These are phyloP conservation scores for Apiotrichum montevideense DNA, from an alignment of 1,284 basidiomycete species.

Conservation along the genomic window DNA sequence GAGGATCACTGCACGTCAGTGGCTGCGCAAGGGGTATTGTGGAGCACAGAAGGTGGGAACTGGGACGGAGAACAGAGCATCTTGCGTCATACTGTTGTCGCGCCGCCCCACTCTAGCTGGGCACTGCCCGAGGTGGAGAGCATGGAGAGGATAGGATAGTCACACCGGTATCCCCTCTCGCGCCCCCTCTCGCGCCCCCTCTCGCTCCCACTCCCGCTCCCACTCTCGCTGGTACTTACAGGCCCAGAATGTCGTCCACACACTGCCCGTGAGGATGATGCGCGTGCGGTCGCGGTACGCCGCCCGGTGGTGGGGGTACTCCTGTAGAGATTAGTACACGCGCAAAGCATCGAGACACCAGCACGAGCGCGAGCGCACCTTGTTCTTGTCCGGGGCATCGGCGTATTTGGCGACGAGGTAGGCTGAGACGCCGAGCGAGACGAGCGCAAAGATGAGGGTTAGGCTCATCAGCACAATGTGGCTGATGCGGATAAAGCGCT, in stretches of 20 bases:
- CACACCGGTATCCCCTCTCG: too few relatives aligned
- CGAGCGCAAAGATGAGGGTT: constrained; percentile 33
- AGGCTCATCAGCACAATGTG: constrained; percentile 39
- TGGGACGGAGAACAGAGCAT: too few relatives aligned
- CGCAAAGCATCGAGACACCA: too few relatives aligned
- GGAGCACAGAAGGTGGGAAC: too few relatives aligned
- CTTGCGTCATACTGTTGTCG: too few relatives aligned
- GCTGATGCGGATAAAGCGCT: constrained; percentile 32
- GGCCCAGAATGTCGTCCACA: constrained; percentile 36
- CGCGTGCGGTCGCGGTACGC: constrained; percentile 45
- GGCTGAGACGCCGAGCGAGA: constrained; percentile 38
- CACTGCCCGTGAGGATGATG: constrained; percentile 41
- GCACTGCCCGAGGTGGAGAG: too few relatives aligned
- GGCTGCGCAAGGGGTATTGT: too few relatives aligned
- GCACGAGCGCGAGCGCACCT: background rate
- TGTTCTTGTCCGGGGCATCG: constrained; percentile 33
- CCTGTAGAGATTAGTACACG: constrained; percentile 1
- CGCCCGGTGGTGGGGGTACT: constrained; percentile 38
- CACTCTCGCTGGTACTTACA: background rate
- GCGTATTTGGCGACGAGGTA: constrained; percentile 33
- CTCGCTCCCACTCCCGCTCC: too few relatives aligned
- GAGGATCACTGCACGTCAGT: too few relatives aligned
- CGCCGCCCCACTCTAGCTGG: too few relatives aligned
- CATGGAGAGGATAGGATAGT: too few relatives aligned
- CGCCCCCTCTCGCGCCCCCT: too few relatives aligned